A percentile compares a stretch with the other conserved stretches of the same genome.
These are phyloP conservation scores for Thermothelomyces thermophilus DNA, from an alignment of 2,329 filamentous ascomycete genomes.

Conservation along the genomic window DNA sequence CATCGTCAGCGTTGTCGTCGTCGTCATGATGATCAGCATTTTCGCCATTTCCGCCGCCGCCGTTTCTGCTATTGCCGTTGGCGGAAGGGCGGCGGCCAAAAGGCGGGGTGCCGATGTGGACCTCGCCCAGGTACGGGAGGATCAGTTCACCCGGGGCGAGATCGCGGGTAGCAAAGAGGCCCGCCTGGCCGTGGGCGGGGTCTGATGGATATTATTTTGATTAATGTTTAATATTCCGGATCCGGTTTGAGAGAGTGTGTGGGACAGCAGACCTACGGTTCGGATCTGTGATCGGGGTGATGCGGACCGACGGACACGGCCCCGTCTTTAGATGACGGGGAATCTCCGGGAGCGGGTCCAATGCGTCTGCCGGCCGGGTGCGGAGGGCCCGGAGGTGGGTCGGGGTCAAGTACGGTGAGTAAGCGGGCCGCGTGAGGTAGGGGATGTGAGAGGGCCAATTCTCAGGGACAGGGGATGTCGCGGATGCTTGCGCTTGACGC, in stretches of 20 bases:
- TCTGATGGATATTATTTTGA: conserved; percentile 29
- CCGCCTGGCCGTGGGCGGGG: conserved; percentile 52
- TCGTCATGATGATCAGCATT: background rate
- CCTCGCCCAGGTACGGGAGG: conserved; percentile 54
- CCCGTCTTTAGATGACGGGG: conserved; percentile 34
- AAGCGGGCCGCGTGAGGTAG: conserved; percentile 46
- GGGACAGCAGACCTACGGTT: conserved; percentile 27
- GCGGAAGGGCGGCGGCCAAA: background rate
- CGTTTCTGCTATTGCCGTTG: background rate
- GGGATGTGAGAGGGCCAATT: conserved; percentile 51
- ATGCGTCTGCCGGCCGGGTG: conserved; percentile 24
- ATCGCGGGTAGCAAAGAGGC: conserved; percentile 52
- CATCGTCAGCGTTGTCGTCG: background rate
- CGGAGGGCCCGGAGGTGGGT: conserved; percentile 37
- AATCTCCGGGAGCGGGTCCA: conserved; percentile 26
- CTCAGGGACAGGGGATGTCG: conserved; percentile 33
- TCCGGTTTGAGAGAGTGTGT: too few species aligned
- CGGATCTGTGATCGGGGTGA: conserved; percentile 44
- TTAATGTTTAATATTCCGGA: too few species aligned
- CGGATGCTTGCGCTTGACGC: background rate
- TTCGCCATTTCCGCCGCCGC: background rate
- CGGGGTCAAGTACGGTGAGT: conserved; percentile 40
- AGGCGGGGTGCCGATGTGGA: conserved; percentile 39
- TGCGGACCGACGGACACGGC: conserved; percentile 45
- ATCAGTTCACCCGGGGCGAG: conserved; percentile 51